These are phyloP conservation scores for Passiflora organensis DNA, from an alignment of 345 rosid genomes.

Conservation along the genomic window DNA sequence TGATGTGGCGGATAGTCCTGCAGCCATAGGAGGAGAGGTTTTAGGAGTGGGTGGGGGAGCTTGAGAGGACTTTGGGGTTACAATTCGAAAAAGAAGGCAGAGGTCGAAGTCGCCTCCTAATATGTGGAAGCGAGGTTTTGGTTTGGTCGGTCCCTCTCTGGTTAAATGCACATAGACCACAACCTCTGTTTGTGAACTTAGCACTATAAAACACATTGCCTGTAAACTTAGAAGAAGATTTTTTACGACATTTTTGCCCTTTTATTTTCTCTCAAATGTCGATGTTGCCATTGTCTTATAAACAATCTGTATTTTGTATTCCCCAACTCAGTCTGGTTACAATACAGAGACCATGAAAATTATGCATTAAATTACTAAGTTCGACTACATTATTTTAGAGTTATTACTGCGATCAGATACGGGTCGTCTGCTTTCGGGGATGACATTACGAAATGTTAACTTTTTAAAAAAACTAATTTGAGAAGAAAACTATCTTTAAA, in stretches of 20 bases:
- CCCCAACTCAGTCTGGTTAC: no score
- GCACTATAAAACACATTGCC: no score
- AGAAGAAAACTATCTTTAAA: no score
- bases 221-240: no score
- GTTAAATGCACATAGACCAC: slow-evolving; percentile 42
- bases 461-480: no score
- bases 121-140: background rate
- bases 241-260: background rate
- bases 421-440: no score
- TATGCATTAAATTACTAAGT: no score
- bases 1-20: slow-evolving; percentile 45
- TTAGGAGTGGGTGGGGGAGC: background rate
- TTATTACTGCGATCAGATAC: no score
- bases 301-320: no score
- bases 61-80: background rate
- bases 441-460: no score
- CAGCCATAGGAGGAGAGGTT: slow-evolving; percentile 51
- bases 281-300: slow-evolving; percentile 1
- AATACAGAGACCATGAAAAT: no score
- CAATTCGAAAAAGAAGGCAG: background rate
- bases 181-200: slow-evolving; percentile 3
- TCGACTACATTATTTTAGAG: no score
- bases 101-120: background rate
- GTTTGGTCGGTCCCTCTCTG: background rate
- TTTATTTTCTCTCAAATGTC: background rate